Percentiles rank a stretch among this genome's conserved stretches.
Conservation (phyloP, 129 eudicot genomes). For the Artemisia annua region DNA sequence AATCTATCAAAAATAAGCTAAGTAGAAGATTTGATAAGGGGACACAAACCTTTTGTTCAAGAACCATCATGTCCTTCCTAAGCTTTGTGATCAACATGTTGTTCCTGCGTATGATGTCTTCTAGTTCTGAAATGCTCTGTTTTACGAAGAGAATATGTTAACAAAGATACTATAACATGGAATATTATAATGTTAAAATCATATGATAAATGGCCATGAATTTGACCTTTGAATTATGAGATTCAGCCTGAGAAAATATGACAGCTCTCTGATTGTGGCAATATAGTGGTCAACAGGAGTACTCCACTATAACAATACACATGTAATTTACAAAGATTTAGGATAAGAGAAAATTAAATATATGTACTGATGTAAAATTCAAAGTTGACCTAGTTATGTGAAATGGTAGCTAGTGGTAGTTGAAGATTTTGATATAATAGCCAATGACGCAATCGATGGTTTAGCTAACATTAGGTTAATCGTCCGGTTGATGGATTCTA, state of each 20-base stretch:
- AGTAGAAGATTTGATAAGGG: background rate
- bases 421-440: no score
- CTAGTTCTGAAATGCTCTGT: constrained; percentile 78
- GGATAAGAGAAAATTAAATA: fast-evolving
- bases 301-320: constrained; percentile 49
- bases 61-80: constrained; percentile 65
- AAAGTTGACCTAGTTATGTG: no score
- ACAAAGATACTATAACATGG: no score
- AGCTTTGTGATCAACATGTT: constrained; percentile 70
- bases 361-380: no score
- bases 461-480: no score
- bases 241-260: constrained; percentile 56
- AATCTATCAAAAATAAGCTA: background rate
- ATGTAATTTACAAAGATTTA: no score
- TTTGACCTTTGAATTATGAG: constrained; percentile 62
- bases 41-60: constrained; percentile 83
- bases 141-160: background rate
- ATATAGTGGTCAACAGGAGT: constrained; percentile 55
- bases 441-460: no score
- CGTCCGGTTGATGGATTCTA: no score
- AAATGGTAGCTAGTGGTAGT: no score
- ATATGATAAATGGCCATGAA: background rate
- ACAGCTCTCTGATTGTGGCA: constrained; percentile 57
- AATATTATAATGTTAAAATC: background rate
- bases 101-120: constrained; percentile 76